Percentiles rank a stretch among this genome's conserved stretches.
phyloP scores from a whole-genome alignment of 139 green algal species.

The Volvox reticuliferus region DNA sequence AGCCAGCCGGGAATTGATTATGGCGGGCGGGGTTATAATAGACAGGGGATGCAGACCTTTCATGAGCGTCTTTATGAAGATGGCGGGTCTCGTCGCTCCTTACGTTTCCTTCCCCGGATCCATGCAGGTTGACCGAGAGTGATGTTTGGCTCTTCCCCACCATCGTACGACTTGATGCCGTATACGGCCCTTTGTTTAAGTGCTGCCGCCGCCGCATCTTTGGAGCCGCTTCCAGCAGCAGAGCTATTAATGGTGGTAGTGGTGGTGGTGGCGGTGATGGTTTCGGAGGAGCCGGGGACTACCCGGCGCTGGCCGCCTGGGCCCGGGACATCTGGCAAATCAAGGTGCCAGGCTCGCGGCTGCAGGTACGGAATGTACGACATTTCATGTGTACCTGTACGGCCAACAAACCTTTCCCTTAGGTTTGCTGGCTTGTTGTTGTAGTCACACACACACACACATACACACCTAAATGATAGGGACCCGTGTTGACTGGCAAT shows the following conservation, averaged over 20 bases:
- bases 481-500: no score
- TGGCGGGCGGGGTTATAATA: no score
- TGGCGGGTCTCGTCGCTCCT: no score
- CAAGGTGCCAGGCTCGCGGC: constrained; percentile 42
- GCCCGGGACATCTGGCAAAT: constrained; percentile 87
- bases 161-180: constrained; percentile 83
- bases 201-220: constrained; percentile 66
- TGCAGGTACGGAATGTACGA: constrained; percentile 66
- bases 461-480: no score
- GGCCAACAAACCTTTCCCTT: no score
- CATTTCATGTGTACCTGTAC: neutral
- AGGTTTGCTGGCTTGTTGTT: no score
- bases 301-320: constrained; percentile 86
- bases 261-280: neutral
- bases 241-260: neutral
- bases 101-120: no score
- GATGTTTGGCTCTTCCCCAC: constrained; percentile 92
- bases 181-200: constrained; percentile 92
- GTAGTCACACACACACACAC: no score
- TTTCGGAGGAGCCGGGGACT: constrained; percentile 77
- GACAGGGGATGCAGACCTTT: no score
- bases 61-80: no score
- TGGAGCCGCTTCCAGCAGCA: neutral
- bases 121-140: constrained; percentile 80
- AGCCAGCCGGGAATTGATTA: no score